Percentiles rank a stretch among this genome's conserved stretches.
Conservation (phyloP, 169 alveolate genomes). For the Plasmodium vinckei region DNA sequence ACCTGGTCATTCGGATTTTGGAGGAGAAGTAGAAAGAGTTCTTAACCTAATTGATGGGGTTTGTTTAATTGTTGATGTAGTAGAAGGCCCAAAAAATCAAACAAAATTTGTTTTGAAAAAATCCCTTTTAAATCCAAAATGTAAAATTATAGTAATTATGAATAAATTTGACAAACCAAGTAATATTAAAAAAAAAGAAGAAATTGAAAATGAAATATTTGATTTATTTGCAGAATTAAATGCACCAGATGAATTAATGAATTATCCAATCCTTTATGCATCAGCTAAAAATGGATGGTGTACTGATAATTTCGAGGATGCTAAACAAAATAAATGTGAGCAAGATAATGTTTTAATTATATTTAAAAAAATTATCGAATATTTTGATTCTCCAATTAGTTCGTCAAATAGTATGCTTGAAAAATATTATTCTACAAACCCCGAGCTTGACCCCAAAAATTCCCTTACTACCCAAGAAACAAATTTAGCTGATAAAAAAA, state of each 20-base stretch:
- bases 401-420: not conserved
- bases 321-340: conserved; percentile 48
- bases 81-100: conserved; percentile 96
- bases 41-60: conserved; percentile 97
- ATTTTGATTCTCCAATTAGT: conserved; percentile 50
- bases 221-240: conserved; percentile 92
- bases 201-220: conserved; percentile 94
- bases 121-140: conserved; percentile 85
- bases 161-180: conserved; percentile 86
- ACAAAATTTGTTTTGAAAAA: conserved; percentile 87
- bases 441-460: not conserved
- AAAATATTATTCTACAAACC: not conserved
- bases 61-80: conserved; percentile 95
- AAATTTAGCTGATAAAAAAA: not conserved
- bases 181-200: conserved; percentile 86
- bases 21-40: conserved; percentile 98
- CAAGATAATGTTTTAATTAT: conserved; percentile 54
- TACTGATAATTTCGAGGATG: conserved; percentile 72
- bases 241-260: conserved; percentile 93
- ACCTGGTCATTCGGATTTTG: conserved; percentile 98
- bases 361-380: conserved; percentile 74
- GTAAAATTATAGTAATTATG: conserved; percentile 83
- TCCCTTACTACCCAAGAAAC: not conserved
- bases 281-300: conserved; percentile 93
- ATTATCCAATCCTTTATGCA: conserved; percentile 93